phyloP scores from a whole-genome alignment of 495 filamentous ascomycete species.

The Neurospora sp. region DNA sequence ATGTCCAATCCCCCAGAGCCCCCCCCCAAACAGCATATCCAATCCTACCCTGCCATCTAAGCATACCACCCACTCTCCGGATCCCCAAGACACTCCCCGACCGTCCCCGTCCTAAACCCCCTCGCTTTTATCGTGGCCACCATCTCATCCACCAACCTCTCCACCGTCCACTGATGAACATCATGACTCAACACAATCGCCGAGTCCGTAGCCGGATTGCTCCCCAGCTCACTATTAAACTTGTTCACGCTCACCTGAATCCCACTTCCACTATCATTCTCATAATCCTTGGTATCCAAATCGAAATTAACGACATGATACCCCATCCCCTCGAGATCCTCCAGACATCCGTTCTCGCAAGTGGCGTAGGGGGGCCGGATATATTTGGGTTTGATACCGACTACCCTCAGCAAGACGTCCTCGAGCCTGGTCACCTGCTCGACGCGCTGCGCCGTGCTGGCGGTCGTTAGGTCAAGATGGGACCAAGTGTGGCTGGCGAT shows the following conservation, averaged over 20 bases:
- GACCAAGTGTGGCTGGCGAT: slow-evolving; percentile 28
- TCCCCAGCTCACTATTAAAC: slow-evolving; percentile 15
- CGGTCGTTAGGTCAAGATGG: slow-evolving; percentile 24
- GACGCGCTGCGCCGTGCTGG: slow-evolving; percentile 4
- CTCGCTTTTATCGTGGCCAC: slow-evolving; percentile 12
- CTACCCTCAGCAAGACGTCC: slow-evolving; percentile 13
- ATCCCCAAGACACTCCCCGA: slow-evolving; percentile 53
- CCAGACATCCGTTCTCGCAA: slow-evolving; percentile 19
- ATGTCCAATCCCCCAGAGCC: not conserved
- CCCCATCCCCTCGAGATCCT: slow-evolving; percentile 20
- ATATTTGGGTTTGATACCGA: slow-evolving; percentile 32
- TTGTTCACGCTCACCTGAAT: slow-evolving; percentile 14
- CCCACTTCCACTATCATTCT: slow-evolving; percentile 10
- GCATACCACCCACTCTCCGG: slow-evolving; percentile 50
- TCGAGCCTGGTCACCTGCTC: slow-evolving; percentile 24
- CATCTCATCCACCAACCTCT: slow-evolving; percentile 20
- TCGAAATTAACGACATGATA: slow-evolving; percentile 35
- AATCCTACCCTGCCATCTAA: not conserved
- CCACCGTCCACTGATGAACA: slow-evolving; percentile 27
- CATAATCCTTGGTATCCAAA: slow-evolving; percentile 34
- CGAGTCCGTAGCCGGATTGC: slow-evolving; percentile 9
- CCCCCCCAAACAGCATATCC: too few species aligned
- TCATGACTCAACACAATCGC: slow-evolving; percentile 30
- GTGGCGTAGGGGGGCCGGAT: slow-evolving; percentile 34
- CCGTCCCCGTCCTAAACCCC: slow-evolving; percentile 36